Evolutionary conservation across 73 alveolate species (phyloP).

Genomic region (Paramecium bursaria): DNA sequence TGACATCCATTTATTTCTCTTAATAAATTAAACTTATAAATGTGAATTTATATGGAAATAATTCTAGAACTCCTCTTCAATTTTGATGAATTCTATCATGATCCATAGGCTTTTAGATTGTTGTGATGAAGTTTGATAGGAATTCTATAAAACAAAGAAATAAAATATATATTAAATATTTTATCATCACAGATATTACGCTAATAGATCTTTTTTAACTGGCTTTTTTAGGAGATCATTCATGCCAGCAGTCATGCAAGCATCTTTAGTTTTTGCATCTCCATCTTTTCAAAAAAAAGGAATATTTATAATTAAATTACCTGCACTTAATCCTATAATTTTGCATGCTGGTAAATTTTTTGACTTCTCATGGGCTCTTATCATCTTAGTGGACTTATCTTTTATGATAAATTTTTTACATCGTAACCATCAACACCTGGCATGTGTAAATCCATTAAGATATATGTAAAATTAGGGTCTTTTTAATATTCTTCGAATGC

Average conservation of each 20-base stretch:
- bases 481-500: slow-evolving; percentile 41
- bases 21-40: too few relatives aligned
- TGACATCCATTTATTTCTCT: too few relatives aligned
- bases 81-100: too few relatives aligned
- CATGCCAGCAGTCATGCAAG: slow-evolving; percentile 50
- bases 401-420: neutral
- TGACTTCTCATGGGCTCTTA: slow-evolving; percentile 45
- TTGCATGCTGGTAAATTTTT: neutral
- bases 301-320: neutral
- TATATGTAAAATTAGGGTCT: slow-evolving; percentile 16
- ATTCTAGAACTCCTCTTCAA: too few relatives aligned
- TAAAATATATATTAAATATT: too few relatives aligned
- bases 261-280: slow-evolving; percentile 32
- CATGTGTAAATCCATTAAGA: slow-evolving; percentile 58
- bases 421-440: slow-evolving; percentile 56
- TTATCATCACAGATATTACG: neutral
- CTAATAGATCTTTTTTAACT: slow-evolving; percentile 20
- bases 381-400: slow-evolving; percentile 31
- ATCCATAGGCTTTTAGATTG: too few relatives aligned
- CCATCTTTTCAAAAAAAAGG: too few relatives aligned
- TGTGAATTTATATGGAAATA: too few relatives aligned
- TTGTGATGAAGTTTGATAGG: too few relatives aligned
- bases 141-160: too few relatives aligned
- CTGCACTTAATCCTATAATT: slow-evolving; percentile 42
- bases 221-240: slow-evolving; percentile 30